A percentile compares a stretch with the other conserved stretches of the same genome.
These are phyloP conservation scores for Fusarium stilboides DNA, from an alignment of 2,329 filamentous ascomycete species.

Conservation along the genomic window DNA sequence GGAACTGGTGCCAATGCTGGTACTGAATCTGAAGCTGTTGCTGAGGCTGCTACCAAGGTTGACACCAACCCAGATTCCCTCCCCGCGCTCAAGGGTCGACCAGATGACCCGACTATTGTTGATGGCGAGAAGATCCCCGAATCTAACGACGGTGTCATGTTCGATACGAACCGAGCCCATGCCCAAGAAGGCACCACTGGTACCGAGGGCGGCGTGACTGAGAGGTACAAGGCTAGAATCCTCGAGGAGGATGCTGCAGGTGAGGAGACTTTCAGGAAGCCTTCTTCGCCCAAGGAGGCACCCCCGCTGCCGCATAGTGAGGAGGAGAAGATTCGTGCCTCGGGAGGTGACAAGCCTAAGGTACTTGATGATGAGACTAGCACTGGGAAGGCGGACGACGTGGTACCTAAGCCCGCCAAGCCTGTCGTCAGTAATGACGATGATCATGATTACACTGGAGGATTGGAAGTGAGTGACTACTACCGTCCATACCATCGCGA, in stretches of 20 bases:
- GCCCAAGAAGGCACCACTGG: conserved; percentile 91
- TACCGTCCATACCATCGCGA: neutral
- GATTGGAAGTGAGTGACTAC: conserved; percentile 54
- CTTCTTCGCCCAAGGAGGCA: conserved; percentile 87
- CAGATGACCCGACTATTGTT: conserved; percentile 66
- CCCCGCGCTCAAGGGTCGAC: conserved; percentile 65
- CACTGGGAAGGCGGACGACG: conserved; percentile 24
- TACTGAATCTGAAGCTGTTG: conserved; percentile 10
- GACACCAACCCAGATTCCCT: conserved; percentile 57
- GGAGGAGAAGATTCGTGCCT: conserved; percentile 74
- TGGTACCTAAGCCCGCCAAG: conserved; percentile 34
- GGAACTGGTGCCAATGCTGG: conserved; percentile 12
- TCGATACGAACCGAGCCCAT: conserved; percentile 81
- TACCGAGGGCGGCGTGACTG: conserved; percentile 89
- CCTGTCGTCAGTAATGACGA: conserved; percentile 59
- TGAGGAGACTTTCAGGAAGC: conserved; percentile 79
- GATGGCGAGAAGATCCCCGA: conserved; percentile 75
- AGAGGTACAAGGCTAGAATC: conserved; percentile 84
- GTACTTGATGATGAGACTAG: conserved; percentile 12
- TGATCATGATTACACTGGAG: conserved; percentile 55
- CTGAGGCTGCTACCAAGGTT: conserved; percentile 21
- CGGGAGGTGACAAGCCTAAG: conserved; percentile 51
- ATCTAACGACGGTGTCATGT: conserved; percentile 88
- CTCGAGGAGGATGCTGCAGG: conserved; percentile 76
- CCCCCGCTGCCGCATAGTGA: conserved; percentile 87